Percentiles rank a stretch among this genome's conserved stretches.
Conservation (phyloP, 129 eudicot species). For the Arctium lappa region DNA sequence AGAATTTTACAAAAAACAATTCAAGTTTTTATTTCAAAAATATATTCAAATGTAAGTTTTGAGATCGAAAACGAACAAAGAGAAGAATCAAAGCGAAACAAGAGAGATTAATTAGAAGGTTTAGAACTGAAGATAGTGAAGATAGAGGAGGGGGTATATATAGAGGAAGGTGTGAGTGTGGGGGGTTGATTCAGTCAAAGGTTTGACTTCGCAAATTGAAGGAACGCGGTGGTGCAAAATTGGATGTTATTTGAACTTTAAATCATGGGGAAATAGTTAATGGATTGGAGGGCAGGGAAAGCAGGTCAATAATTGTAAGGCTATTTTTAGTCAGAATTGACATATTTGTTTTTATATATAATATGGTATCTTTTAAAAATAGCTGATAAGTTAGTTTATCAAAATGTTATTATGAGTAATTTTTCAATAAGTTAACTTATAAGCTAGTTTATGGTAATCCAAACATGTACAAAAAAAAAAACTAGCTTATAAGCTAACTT, state of each 20-base stretch:
- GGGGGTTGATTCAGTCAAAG: constrained; percentile 15
- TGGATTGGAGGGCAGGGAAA: background rate
- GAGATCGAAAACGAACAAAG: background rate
- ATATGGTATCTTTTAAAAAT: no score
- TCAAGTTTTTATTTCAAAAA: background rate
- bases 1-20: background rate
- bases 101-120: background rate
- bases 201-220: constrained; percentile 1
- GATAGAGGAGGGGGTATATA: constrained; percentile 14
- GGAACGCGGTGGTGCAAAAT: background rate
- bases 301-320: background rate
- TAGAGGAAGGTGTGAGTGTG: constrained; percentile 16
- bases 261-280: background rate
- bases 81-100: background rate
- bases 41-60: background rate
- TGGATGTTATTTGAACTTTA: background rate
- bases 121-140: constrained; percentile 1
- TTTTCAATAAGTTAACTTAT: no score
- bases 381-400: no score
- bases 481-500: background rate
- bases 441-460: no score
- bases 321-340: no score
- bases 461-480: no score
- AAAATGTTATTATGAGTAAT: no score
- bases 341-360: no score